Conservation (phyloP, 1,284 basidiomycete species). For the Bondarzewia mesenterica region DNA sequence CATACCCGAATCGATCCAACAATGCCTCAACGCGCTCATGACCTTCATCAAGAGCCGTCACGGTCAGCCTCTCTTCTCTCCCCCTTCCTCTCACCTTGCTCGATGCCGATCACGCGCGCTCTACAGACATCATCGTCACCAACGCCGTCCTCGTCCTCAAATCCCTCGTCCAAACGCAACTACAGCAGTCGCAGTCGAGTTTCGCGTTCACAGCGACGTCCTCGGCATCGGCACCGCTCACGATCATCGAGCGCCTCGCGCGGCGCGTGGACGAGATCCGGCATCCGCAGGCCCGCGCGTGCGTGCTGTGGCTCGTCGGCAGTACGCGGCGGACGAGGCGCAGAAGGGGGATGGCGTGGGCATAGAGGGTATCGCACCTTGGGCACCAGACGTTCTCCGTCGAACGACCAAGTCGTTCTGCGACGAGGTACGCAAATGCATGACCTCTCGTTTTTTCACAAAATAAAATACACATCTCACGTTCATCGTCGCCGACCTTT, state of each 20-base stretch:
- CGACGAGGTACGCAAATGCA: conserved; percentile 44
- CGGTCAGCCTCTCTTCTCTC: conserved; percentile 34
- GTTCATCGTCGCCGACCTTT: background rate
- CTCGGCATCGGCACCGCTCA: conserved; percentile 38
- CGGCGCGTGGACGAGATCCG: conserved; percentile 69
- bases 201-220: conserved; percentile 9
- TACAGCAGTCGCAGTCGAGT: conserved; percentile 26
- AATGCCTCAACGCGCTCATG: conserved; percentile 72
- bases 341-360: background rate
- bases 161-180: conserved; percentile 66
- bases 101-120: background rate
- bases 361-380: conserved; percentile 45
- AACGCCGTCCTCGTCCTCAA: conserved; percentile 81
- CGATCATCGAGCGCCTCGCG: conserved; percentile 71
- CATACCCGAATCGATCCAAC: conserved; percentile 59
- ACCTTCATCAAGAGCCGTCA: conserved; percentile 68
- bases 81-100: background rate
- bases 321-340: conserved; percentile 45
- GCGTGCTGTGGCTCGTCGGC: conserved; percentile 85
- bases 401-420: conserved; percentile 68
- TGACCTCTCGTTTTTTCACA: background rate
- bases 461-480: background rate
- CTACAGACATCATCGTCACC: conserved; percentile 60
- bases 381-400: conserved; percentile 83
- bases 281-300: conserved; percentile 74